Base-by-base conservation (phyloP, 306 rosid genomes). In the Dryas alaskensis region DNA sequence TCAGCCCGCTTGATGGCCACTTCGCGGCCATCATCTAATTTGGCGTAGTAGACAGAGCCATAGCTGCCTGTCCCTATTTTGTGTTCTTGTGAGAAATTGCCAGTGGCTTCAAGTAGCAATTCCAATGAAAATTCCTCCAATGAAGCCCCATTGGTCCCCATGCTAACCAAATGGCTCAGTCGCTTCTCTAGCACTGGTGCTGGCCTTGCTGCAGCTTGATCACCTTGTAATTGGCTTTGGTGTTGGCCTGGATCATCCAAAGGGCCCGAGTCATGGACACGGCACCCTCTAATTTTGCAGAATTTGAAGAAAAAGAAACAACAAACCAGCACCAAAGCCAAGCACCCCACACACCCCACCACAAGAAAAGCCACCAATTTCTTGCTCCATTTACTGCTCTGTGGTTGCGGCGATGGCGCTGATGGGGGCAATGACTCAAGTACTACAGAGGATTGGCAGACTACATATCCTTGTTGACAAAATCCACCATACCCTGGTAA, bases 1-100 rank as follows among this genome's bases (percentile, higher is more conserved):
- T 94, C 98, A 0, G 97, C 98, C 59, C 98, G 82, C 72, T 94
- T 94, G 50, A 94, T 79, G 19, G 98, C 98, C 3, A 94, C 91
- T 84, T 94, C 89, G 16, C 86, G 84, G 4, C 92, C 92, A 6
- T 87, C 92, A 3, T 80, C 85, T 0, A 94, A 79, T 39, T 70
- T 89, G 7, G 88, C 97, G 12, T 31, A 88, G 40, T 94, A 94
- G 25, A 94, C 97, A 0, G 90, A 83, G 12, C 97, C 98, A 40
- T 87, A 94, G 70, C 97, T 89, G 4, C 98, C 98, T 1, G 65
- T 37, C 3, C 98, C 98, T 3, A 94, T 88, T 61, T 85, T 91
- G 7, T 81, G 76, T 3, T 84, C 88, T 25, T 92, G 90, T 0
- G 90, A 84, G 81, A 94, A 94, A 65, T 84, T 84, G 71, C 74